Evolutionary conservation across 192 early-diverging fungal species (phyloP).

Genomic region (Dissophora ornata): DNA sequence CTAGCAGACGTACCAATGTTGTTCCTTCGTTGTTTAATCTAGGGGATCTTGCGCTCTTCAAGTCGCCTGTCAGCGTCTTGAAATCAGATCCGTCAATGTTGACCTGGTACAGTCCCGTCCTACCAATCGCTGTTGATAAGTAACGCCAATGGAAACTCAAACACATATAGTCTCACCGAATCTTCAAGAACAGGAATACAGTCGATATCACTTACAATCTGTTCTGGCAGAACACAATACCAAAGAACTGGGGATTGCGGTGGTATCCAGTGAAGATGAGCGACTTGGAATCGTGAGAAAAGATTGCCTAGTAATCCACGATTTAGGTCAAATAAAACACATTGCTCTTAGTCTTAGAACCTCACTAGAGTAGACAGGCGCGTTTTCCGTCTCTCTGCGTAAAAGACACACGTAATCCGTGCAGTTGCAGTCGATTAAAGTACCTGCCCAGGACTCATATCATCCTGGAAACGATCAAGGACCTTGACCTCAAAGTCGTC

Average conservation of each 20-base stretch:
- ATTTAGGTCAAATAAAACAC: too few species aligned
- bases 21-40: constrained; percentile 63
- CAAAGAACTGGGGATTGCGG: constrained; percentile 65
- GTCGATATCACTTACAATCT: constrained; percentile 56
- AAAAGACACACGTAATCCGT: too few species aligned
- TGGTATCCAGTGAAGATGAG: constrained; percentile 77
- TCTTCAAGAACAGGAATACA: too few species aligned
- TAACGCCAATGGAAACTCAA: too few species aligned
- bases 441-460: constrained; percentile 56
- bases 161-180: too few species aligned
- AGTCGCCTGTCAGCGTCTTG: constrained; percentile 17
- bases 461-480: constrained; percentile 45
- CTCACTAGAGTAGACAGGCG: too few species aligned
- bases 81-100: constrained; percentile 58
- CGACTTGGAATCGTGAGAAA: constrained; percentile 58
- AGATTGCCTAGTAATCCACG: constrained; percentile 53
- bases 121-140: background rate
- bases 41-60: constrained; percentile 69
- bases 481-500: constrained; percentile 43
- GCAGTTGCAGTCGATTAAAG: too few species aligned
- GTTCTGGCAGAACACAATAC: constrained; percentile 78
- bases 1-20: constrained; percentile 31
- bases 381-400: too few species aligned
- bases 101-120: constrained; percentile 65
- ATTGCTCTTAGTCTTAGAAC: too few species aligned